phyloP scores from a whole-genome alignment of 1,284 basidiomycete genomes.

The Rhodotorula glutinis region DNA sequence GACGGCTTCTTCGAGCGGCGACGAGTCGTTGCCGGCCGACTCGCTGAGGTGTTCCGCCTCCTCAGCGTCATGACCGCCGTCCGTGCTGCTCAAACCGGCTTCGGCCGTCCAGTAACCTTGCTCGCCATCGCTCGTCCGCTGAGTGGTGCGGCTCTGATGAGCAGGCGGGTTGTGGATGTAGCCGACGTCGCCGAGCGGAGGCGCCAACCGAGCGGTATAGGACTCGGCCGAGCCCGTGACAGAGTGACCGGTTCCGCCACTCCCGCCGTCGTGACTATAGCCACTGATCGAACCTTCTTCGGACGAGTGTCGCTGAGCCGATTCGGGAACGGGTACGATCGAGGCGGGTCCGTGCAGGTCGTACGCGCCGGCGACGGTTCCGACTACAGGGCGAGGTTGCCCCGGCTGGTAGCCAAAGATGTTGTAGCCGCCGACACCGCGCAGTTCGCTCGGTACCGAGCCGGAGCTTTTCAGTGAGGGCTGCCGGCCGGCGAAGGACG shows the following conservation, averaged over 20 bases:
- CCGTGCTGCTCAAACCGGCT: constrained; percentile 16
- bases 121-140: constrained; percentile 15
- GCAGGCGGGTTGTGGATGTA: constrained; percentile 9
- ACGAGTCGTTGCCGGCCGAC: not conserved
- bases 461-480: constrained; percentile 15
- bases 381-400: constrained; percentile 21
- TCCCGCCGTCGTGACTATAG: constrained; percentile 3
- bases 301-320: constrained; percentile 13
- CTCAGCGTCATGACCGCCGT: constrained; percentile 3
- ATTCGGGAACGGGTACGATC: constrained; percentile 24
- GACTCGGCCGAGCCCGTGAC: constrained; percentile 6
- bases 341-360: constrained; percentile 23
- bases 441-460: constrained; percentile 10
- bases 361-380: constrained; percentile 12
- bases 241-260: not conserved
- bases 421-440: constrained; percentile 33
- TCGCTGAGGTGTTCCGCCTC: constrained; percentile 23
- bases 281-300: constrained; percentile 14
- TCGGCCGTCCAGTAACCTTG: constrained; percentile 30
- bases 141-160: constrained; percentile 16
- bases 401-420: constrained; percentile 25
- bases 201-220: constrained; percentile 5
- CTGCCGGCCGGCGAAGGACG: constrained; percentile 26
- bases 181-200: constrained; percentile 9
- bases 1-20: constrained; percentile 17